Conservation (phyloP, 2,329 filamentous ascomycete genomes). For the Fusarium tanahbumbuense region DNA sequence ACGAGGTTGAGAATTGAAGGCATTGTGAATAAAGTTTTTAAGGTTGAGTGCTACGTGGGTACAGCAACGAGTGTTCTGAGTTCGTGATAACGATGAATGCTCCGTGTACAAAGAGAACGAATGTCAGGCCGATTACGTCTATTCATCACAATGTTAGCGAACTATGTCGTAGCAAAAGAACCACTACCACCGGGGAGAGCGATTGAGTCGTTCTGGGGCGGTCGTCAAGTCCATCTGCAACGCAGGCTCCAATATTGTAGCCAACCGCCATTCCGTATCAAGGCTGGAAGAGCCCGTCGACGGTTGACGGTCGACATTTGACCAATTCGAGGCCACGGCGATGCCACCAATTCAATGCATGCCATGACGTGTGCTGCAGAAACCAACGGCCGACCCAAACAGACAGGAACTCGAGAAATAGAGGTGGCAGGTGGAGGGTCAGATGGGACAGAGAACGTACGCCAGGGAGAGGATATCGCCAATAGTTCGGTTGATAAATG, state of each 20-base stretch:
- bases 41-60: conserved; percentile 21
- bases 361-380: conserved; percentile 38
- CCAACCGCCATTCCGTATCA: conserved; percentile 39
- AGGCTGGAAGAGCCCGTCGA: conserved; percentile 27
- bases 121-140: conserved; percentile 32
- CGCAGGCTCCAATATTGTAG: conserved; percentile 38
- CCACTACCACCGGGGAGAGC: conserved; percentile 25
- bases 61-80: conserved; percentile 26
- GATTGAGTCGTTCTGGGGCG: conserved; percentile 9
- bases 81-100: conserved; percentile 35
- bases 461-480: conserved; percentile 47
- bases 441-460: conserved; percentile 42
- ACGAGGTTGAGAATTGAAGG: conserved; percentile 43
- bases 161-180: conserved; percentile 9
- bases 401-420: conserved; percentile 21
- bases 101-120: conserved; percentile 40
- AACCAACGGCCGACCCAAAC: conserved; percentile 19
- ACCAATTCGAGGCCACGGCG: conserved; percentile 28
- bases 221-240: conserved; percentile 24
- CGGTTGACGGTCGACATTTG: conserved; percentile 1
- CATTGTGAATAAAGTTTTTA: conserved; percentile 41
- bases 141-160: conserved; percentile 41
- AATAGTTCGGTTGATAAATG: conserved; percentile 44
- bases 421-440: conserved; percentile 40
- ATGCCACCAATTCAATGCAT: conserved; percentile 40